Base-by-base conservation (phyloP, 306 rosid species). In the barrel medic (Medicago truncatula) region DNA sequence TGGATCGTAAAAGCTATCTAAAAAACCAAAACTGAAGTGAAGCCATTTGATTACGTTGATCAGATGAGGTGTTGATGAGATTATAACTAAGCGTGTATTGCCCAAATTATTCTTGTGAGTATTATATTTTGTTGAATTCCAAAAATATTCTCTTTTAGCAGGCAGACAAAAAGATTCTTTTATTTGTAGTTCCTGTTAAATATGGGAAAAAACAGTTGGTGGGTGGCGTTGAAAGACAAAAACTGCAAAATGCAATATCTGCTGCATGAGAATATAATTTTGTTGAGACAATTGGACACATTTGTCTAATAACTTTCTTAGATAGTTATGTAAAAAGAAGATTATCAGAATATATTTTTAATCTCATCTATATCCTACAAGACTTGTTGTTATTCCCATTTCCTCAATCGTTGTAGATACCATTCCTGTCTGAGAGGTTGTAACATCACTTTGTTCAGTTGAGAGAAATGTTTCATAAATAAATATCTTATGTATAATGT, bases 401-500 rank as follows among this genome's bases (percentile, higher is more conserved):
- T 84, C 70, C 78, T 76, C 67, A 76, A 66, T 43, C 16, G 53
- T 43, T 79, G 58, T 81, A 80, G 90, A 89, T 91, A 52, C 97
- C 89, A 89, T 86, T 87, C 88, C 76, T 84, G 80, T 71, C 83
- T 70, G 83, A 85, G 80, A 82, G 83, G 74, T 81, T 83, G 68
- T 77, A 71, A 75, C 85, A 64, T 72, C 78, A 67, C 77, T 62
- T 68, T 58, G 73, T 68, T 79, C 75, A 81, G 87, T 78, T 84
- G 77, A 82, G 9, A 70, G 71, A 72, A 83, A 70, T 70, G 72
- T 70, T 67, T 56, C 44, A 59, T 16, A 46, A 34, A 28, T 14
- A 81, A 75, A 77, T 80, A 81, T 70, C 76, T 77, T 77, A 39
- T 71, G 56, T 67, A 78, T 39, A 15, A 28, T 28, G 31, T 28